phyloP scores from a whole-genome alignment of 176 grass and related monocot species.

The Alopecurus myosuroides region DNA sequence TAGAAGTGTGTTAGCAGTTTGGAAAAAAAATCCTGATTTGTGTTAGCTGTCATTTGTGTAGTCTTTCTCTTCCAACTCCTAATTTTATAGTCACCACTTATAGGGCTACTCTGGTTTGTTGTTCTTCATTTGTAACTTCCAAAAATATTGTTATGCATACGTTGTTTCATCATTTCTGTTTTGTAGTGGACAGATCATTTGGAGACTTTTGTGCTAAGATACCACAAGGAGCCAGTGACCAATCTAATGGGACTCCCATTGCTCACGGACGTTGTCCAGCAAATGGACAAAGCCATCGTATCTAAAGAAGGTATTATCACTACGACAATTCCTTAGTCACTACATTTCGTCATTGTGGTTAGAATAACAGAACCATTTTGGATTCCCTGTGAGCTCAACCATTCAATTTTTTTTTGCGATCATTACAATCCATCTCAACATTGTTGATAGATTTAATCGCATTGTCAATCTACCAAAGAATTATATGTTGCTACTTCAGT shows the following conservation, averaged over 20 bases:
- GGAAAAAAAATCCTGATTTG: no score
- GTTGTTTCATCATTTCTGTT: conserved; percentile 19
- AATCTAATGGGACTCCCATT: conserved; percentile 71
- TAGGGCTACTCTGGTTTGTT: not conserved
- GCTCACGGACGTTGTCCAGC: conserved; percentile 58
- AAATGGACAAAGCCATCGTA: conserved; percentile 73
- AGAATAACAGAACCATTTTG: not conserved
- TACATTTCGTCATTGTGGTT: not conserved
- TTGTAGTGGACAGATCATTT: conserved; percentile 86
- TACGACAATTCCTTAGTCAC: not conserved
- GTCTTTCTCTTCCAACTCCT: not conserved
- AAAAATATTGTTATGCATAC: not conserved
- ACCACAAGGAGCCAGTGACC: conserved; percentile 74
- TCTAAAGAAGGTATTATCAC: conserved; percentile 57
- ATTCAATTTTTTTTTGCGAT: not conserved
- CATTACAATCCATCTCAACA: not conserved
- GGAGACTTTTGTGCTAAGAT: conserved; percentile 75
- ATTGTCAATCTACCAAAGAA: not conserved
- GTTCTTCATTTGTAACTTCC: not conserved
- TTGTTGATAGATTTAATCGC: not conserved
- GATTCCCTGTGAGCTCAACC: not conserved
- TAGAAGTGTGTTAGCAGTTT: no score
- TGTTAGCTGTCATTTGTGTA: no score
- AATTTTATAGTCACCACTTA: not conserved
- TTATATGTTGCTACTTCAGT: not conserved